These are phyloP conservation scores for Cinchona pubescens DNA, from an alignment of 257 asterid species.

Conservation along the genomic window DNA sequence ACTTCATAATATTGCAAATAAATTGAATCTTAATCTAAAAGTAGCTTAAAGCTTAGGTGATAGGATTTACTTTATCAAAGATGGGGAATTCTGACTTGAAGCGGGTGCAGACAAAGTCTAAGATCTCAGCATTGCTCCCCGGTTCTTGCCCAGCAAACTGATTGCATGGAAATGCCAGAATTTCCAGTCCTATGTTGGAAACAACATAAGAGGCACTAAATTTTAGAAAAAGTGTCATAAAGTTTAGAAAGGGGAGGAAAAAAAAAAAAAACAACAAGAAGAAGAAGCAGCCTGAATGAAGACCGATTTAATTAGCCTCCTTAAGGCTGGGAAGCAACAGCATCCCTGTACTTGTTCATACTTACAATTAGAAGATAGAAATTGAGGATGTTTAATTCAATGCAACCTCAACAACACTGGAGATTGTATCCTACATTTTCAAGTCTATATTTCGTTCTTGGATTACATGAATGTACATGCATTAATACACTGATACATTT, in stretches of 20 bases:
- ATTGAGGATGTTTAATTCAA: not conserved
- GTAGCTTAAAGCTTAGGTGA: not conserved
- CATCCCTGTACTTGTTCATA: not conserved
- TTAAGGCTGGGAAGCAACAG: not conserved
- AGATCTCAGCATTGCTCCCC: conserved; percentile 59
- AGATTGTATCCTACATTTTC: not conserved
- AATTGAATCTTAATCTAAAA: not conserved
- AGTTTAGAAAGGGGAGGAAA: not conserved
- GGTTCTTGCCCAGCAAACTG: conserved; percentile 87
- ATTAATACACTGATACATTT: not conserved
- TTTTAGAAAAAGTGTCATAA: not conserved
- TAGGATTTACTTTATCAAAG: conserved; percentile 53
- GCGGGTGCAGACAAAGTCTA: conserved; percentile 65
- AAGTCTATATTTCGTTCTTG: not conserved
- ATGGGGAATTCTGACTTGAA: conserved; percentile 73
- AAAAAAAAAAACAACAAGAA: not conserved
- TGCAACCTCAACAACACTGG: not conserved
- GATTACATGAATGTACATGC: not conserved
- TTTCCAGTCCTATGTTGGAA: conserved; percentile 55
- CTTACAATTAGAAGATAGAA: no score
- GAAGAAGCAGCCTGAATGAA: not conserved
- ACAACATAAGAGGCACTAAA: not conserved
- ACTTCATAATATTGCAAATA: not conserved
- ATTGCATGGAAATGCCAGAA: conserved; percentile 84
- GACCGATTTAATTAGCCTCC: not conserved